phyloP scores from a whole-genome alignment of 1,284 basidiomycete genomes.

The Cryptococcus amylolentus region DNA sequence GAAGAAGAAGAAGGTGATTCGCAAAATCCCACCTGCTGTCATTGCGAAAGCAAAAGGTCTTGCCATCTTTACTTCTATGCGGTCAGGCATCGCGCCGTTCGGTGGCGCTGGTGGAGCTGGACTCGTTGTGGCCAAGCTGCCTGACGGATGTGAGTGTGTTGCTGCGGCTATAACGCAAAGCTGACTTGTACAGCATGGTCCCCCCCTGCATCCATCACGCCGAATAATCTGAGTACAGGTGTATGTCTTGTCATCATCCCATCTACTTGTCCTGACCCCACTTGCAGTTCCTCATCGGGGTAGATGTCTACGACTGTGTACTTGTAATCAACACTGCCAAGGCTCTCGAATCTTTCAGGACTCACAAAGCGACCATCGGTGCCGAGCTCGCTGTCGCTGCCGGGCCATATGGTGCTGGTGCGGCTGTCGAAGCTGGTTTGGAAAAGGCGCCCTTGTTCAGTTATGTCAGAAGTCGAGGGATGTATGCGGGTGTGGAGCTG shows the following conservation, averaged over 20 bases:
- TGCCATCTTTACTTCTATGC: conserved; percentile 55
- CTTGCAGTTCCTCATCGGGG: conserved; percentile 46
- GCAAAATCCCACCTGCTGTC: conserved; percentile 55
- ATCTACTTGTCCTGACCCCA: background rate
- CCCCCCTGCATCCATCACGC: conserved; percentile 53
- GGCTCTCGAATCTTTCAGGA: conserved; percentile 54
- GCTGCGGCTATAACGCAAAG: background rate
- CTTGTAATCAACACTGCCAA: conserved; percentile 52
- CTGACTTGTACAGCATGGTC: conserved; percentile 50
- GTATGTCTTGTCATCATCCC: conserved; percentile 14
- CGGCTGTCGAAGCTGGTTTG: conserved; percentile 51
- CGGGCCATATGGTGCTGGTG: conserved; percentile 55
- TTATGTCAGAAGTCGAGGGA: conserved; percentile 49
- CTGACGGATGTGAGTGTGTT: conserved; percentile 49
- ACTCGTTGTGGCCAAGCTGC: conserved; percentile 48
- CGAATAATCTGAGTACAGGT: conserved; percentile 53
- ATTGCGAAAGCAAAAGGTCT: conserved; percentile 51
- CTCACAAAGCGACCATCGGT: conserved; percentile 55
- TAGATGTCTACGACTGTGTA: conserved; percentile 53
- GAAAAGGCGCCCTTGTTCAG: conserved; percentile 50
- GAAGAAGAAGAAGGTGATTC: conserved; percentile 49
- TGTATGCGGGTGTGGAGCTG: conserved; percentile 53
- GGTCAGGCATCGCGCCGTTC: conserved; percentile 54
- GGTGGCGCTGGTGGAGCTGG: conserved; percentile 56
- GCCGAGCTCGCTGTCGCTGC: conserved; percentile 54